A percentile compares a stretch with the other conserved stretches of the same genome.
phyloP scores from a whole-genome alignment of 805 yeast genomes.

The Komagataella ulmi region DNA sequence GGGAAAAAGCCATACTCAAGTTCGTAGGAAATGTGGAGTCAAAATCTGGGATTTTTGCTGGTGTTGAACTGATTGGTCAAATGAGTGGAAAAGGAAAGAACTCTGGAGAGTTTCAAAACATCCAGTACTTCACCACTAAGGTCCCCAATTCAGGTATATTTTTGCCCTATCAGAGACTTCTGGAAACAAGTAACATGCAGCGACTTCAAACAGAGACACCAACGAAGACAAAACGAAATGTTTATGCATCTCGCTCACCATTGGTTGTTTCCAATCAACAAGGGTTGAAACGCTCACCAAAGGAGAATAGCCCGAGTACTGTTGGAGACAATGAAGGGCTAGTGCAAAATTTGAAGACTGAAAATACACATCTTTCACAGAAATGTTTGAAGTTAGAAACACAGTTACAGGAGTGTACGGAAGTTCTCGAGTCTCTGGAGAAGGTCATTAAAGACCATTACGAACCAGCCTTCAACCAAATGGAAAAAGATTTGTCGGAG shows the following conservation, averaged over 20 bases:
- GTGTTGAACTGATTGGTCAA: slow-evolving; percentile 70
- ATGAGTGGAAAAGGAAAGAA: slow-evolving; percentile 63
- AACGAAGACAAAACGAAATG: background rate
- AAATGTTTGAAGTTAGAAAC: slow-evolving; percentile 6
- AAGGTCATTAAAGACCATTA: slow-evolving; percentile 29
- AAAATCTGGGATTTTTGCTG: slow-evolving; percentile 71
- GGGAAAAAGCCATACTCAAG: slow-evolving; percentile 53
- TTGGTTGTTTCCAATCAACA: slow-evolving; percentile 5
- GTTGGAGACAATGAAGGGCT: background rate
- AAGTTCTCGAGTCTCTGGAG: slow-evolving; percentile 34
- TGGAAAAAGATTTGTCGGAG: slow-evolving; percentile 26
- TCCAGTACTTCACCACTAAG: slow-evolving; percentile 51
- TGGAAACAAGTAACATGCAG: slow-evolving; percentile 7
- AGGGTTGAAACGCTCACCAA: background rate
- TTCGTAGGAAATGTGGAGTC: slow-evolving; percentile 65
- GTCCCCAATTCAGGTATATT: slow-evolving; percentile 65
- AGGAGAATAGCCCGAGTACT: background rate
- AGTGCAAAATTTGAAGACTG: background rate
- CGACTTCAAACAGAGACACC: slow-evolving; percentile 5
- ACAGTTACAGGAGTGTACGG: slow-evolving; percentile 27
- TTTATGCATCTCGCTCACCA: slow-evolving; percentile 1
- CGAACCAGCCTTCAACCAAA: slow-evolving; percentile 31
- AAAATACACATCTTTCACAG: background rate
- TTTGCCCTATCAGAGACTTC: slow-evolving; percentile 37
- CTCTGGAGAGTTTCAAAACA: slow-evolving; percentile 69